These are phyloP conservation scores for Gossypium mustelinum DNA, from an alignment of 345 rosid genomes.

Conservation along the genomic window DNA sequence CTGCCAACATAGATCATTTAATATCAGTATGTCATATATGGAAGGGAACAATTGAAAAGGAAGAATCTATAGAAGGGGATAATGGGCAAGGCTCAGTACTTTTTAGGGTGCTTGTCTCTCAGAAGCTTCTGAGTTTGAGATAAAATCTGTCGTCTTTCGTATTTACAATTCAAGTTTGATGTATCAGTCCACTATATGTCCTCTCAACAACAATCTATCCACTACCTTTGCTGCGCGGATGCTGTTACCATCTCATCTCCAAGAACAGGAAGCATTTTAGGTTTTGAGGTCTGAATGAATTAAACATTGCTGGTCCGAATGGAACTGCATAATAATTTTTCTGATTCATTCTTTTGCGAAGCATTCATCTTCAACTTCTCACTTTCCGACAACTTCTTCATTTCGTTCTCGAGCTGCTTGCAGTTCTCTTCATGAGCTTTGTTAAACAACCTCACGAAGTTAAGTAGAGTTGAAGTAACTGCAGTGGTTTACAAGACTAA, in stretches of 20 bases:
- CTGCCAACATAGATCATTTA: background rate
- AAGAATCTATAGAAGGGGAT: background rate
- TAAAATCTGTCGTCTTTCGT: background rate
- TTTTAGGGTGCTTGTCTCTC: background rate
- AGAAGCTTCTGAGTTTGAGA: background rate
- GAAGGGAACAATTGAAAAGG: background rate
- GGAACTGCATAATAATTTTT: slow-evolving; percentile 16
- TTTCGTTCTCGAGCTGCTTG: slow-evolving; percentile 69
- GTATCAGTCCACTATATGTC: background rate
- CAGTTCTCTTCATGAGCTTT: slow-evolving; percentile 73
- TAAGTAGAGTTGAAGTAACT: slow-evolving; percentile 71
- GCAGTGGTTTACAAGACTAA: slow-evolving; percentile 19
- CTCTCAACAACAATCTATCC: background rate
- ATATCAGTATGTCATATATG: background rate
- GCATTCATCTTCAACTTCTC: slow-evolving; percentile 38
- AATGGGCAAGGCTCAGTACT: no score
- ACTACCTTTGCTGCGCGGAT: background rate
- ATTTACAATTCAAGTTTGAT: background rate
- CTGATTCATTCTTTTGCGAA: slow-evolving; percentile 34
- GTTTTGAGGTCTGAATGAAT: slow-evolving; percentile 10
- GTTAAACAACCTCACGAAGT: slow-evolving; percentile 74
- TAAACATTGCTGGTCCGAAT: slow-evolving; percentile 25
- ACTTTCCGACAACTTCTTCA: slow-evolving; percentile 50
- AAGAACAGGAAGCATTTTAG: background rate
- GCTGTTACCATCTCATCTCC: background rate